These are phyloP conservation scores for Proliferodiscus dingleyae DNA, from an alignment of 2,329 filamentous ascomycete species.

Conservation along the genomic window DNA sequence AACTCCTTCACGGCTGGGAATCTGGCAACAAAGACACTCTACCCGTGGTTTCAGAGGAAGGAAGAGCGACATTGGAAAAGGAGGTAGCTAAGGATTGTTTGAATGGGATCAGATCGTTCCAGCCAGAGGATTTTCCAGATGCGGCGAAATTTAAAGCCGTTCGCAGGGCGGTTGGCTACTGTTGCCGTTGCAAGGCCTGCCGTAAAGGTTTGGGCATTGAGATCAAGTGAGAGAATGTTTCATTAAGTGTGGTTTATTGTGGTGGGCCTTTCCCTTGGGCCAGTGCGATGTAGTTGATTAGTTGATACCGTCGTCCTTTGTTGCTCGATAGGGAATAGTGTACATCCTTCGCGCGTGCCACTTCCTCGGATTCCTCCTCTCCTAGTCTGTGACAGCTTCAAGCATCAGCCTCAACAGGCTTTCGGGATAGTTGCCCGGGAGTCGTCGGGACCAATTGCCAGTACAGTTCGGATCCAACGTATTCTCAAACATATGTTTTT, in stretches of 20 bases:
- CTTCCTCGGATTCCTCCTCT: not conserved
- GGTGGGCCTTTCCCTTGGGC: too few relatives aligned
- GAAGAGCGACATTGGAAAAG: not conserved
- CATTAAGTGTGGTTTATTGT: too few relatives aligned
- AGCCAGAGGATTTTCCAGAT: not conserved
- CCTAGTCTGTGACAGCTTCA: not conserved
- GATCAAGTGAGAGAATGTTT: too few relatives aligned
- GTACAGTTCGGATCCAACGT: too few relatives aligned
- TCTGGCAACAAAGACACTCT: not conserved
- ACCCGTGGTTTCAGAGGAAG: not conserved
- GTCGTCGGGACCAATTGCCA: not conserved
- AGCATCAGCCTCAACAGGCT: not conserved
- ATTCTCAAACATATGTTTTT: too few relatives aligned
- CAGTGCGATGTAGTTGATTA: too few relatives aligned
- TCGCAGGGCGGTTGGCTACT: not conserved
- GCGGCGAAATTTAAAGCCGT: not conserved
- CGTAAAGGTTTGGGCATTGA: not conserved
- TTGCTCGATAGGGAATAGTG: not conserved
- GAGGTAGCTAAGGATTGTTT: not conserved
- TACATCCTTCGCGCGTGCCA: not conserved
- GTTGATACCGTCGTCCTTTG: too few relatives aligned
- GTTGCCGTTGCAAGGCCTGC: not conserved
- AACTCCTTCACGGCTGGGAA: not conserved
- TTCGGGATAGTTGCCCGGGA: not conserved
- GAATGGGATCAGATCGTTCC: not conserved